These are phyloP conservation scores for Xylaria sp. DNA, from an alignment of 2,329 filamentous ascomycete genomes.

Conservation along the genomic window DNA sequence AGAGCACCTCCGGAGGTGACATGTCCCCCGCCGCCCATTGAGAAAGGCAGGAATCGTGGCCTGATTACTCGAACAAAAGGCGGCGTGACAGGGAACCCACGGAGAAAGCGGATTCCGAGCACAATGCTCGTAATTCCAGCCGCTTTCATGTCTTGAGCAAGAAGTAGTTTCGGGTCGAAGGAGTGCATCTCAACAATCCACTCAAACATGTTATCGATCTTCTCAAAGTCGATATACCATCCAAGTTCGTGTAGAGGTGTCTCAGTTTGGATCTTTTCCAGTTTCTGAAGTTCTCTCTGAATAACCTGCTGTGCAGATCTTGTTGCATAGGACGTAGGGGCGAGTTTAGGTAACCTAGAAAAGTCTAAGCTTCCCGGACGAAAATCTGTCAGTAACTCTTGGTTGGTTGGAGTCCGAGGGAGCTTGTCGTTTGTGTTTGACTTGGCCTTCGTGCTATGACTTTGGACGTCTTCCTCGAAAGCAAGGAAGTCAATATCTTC, in stretches of 20 bases:
- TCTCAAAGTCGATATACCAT: slow-evolving; percentile 80
- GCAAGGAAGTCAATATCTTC: slow-evolving; percentile 55
- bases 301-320: slow-evolving; percentile 69
- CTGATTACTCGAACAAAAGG: slow-evolving; percentile 87
- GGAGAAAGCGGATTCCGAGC: slow-evolving; percentile 83
- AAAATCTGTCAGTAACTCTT: slow-evolving; percentile 60
- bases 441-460: slow-evolving; percentile 30
- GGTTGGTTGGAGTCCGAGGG: slow-evolving; percentile 27
- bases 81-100: slow-evolving; percentile 79
- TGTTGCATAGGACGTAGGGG: slow-evolving; percentile 73
- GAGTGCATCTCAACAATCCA: slow-evolving; percentile 93
- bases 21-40: slow-evolving; percentile 81
- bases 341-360: slow-evolving; percentile 70
- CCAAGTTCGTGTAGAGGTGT: slow-evolving; percentile 75
- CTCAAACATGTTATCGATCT: slow-evolving; percentile 81
- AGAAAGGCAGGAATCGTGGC: slow-evolving; percentile 80
- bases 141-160: slow-evolving; percentile 79
- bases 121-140: slow-evolving; percentile 74
- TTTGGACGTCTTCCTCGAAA: slow-evolving; percentile 40
- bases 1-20: slow-evolving; percentile 86
- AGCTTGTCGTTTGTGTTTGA: slow-evolving; percentile 16
- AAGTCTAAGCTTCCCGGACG: slow-evolving; percentile 73
- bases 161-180: slow-evolving; percentile 74
- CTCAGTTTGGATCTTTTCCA: slow-evolving; percentile 72
- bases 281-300: slow-evolving; percentile 70